These are phyloP conservation scores for Plenodomus tracheiphilus DNA, from an alignment of 2,329 filamentous ascomycete species.

Conservation along the genomic window DNA sequence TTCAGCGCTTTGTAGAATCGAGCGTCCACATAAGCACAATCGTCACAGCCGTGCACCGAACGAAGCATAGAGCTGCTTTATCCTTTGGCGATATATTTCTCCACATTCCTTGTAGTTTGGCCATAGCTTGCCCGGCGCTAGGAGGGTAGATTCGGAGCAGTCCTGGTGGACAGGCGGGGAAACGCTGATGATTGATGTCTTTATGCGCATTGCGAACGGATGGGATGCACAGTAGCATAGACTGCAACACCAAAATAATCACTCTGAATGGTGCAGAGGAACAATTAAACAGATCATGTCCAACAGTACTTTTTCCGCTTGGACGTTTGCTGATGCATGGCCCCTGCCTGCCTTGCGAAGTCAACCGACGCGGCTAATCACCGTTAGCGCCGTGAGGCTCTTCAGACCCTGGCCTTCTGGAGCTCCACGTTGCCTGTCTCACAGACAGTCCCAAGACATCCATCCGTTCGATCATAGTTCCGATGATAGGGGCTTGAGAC, in stretches of 20 bases:
- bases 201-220: slow-evolving; percentile 29
- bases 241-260: slow-evolving; percentile 38
- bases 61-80: slow-evolving; percentile 30
- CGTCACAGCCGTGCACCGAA: slow-evolving; percentile 30
- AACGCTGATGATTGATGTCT: slow-evolving; percentile 31
- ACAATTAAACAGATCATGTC: slow-evolving; percentile 31
- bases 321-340: neutral
- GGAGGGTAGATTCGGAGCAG: slow-evolving; percentile 34
- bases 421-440: slow-evolving; percentile 38
- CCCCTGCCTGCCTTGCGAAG: neutral
- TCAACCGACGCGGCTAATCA: slow-evolving; percentile 9
- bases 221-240: slow-evolving; percentile 30
- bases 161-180: slow-evolving; percentile 25
- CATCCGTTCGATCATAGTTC: neutral
- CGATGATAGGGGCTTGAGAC: neutral
- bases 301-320: neutral
- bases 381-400: slow-evolving; percentile 34
- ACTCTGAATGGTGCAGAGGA: slow-evolving; percentile 36
- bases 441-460: neutral
- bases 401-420: slow-evolving; percentile 10
- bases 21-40: slow-evolving; percentile 24
- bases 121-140: slow-evolving; percentile 31
- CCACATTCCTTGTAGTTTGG: slow-evolving; percentile 33
- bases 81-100: slow-evolving; percentile 35
- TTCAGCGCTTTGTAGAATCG: slow-evolving; percentile 55